Evolutionary conservation across 2,329 filamentous ascomycete species (phyloP).

Genomic region (Didymella pomorum): DNA sequence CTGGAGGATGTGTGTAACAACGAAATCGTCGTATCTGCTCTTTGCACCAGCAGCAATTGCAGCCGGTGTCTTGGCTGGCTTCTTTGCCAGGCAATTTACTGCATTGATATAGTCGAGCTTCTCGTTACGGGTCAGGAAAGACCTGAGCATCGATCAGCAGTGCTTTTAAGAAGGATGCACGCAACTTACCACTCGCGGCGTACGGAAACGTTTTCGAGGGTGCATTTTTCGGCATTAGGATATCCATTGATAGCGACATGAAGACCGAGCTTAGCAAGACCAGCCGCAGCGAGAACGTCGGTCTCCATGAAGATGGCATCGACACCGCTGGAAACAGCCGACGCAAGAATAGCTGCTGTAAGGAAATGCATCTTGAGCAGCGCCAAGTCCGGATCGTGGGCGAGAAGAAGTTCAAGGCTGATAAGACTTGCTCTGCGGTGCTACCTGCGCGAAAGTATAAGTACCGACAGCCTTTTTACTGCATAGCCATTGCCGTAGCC

Average conservation of each 20-base stretch:
- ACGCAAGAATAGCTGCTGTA: not conserved
- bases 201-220: conserved; percentile 49
- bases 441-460: not conserved
- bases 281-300: conserved; percentile 47
- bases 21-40: conserved; percentile 46
- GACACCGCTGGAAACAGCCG: not conserved
- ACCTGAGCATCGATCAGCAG: not conserved
- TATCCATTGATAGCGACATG: conserved; percentile 37
- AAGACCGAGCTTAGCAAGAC: conserved; percentile 45
- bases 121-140: not conserved
- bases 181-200: conserved; percentile 55
- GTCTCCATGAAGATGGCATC: conserved; percentile 28
- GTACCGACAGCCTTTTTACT: not conserved
- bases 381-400: not conserved
- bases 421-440: not conserved
- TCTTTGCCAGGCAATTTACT: conserved; percentile 39
- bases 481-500: not conserved
- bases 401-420: not conserved
- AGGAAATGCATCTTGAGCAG: not conserved
- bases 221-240: conserved; percentile 43
- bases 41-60: conserved; percentile 37
- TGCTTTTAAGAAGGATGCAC: not conserved
- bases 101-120: conserved; percentile 43
- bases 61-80: conserved; percentile 36
- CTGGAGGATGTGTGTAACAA: conserved; percentile 44